These are phyloP conservation scores for Lodderomyces orthopsilosis DNA, from an alignment of 1,139 yeast species.

Conservation along the genomic window DNA sequence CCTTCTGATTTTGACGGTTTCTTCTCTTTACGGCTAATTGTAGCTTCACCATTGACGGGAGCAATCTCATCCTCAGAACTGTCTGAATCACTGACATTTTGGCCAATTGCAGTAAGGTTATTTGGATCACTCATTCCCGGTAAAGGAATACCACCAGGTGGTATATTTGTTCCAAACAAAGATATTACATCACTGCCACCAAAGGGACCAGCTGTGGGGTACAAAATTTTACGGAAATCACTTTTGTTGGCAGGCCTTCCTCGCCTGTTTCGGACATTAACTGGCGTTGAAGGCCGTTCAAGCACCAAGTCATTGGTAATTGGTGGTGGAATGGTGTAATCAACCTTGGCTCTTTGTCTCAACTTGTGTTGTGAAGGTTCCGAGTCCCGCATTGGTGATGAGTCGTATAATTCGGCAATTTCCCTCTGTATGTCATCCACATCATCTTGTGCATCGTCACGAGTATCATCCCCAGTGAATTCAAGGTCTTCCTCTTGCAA, in stretches of 20 bases:
- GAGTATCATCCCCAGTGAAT: slow-evolving; percentile 27
- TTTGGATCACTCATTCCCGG: slow-evolving; percentile 31
- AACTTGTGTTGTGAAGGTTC: slow-evolving; percentile 51
- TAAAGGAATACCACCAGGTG: slow-evolving; percentile 47
- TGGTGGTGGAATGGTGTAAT: slow-evolving; percentile 88
- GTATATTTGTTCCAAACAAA: slow-evolving; percentile 65
- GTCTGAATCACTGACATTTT: slow-evolving; percentile 56
- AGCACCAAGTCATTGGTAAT: slow-evolving; percentile 44
- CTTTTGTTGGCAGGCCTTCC: slow-evolving; percentile 37
- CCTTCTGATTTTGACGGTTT: slow-evolving; percentile 14
- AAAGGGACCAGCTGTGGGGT: slow-evolving; percentile 97
- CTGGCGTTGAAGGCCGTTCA: slow-evolving; percentile 16
- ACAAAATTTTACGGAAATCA: slow-evolving; percentile 59
- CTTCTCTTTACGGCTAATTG: slow-evolving; percentile 26
- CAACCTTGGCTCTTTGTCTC: slow-evolving; percentile 74
- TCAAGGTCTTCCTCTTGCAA: slow-evolving; percentile 18
- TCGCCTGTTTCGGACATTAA: slow-evolving; percentile 20
- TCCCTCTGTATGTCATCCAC: slow-evolving; percentile 48
- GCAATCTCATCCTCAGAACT: slow-evolving; percentile 65
- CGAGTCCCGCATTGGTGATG: slow-evolving; percentile 50
- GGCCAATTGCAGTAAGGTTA: slow-evolving; percentile 50
- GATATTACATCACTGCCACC: slow-evolving; percentile 88
- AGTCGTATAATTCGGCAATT: slow-evolving; percentile 51
- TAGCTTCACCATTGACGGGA: slow-evolving; percentile 40
- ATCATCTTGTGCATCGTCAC: slow-evolving; percentile 23